Evolutionary conservation across 2,329 filamentous ascomycete species (phyloP).

Genomic region (Colletotrichum eleusines): DNA sequence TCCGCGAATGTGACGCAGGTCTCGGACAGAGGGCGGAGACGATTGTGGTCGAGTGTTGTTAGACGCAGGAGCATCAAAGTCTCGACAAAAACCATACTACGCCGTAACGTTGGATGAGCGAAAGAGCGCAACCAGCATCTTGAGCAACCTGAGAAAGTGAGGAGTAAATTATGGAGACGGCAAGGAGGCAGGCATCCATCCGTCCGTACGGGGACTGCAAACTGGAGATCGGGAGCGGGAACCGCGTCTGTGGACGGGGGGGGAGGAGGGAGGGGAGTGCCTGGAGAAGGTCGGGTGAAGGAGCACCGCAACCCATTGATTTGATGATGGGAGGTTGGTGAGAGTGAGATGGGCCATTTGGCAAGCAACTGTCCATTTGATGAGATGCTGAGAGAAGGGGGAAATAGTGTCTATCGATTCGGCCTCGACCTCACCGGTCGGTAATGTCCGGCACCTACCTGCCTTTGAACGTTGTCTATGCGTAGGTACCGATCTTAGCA

Average conservation of each 20-base stretch:
- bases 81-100: background rate
- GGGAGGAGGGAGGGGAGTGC: background rate
- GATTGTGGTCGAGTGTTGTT: background rate
- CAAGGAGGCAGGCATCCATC: constrained; percentile 3
- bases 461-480: background rate
- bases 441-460: background rate
- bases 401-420: background rate
- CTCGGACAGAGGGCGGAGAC: constrained; percentile 3
- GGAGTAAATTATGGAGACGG: background rate
- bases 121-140: background rate
- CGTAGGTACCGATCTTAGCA: background rate
- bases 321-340: background rate
- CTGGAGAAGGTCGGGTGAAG: constrained; percentile 28
- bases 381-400: background rate
- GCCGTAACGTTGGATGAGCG: background rate
- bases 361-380: background rate
- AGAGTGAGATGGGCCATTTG: background rate
- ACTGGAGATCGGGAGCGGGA: constrained; percentile 16
- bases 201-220: constrained; percentile 11
- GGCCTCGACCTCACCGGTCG: background rate
- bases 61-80: constrained; percentile 1
- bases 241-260: constrained; percentile 7
- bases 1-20: constrained; percentile 15
- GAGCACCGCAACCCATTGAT: constrained; percentile 18
- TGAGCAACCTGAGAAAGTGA: background rate